Evolutionary conservation across 2,329 filamentous ascomycete species (phyloP).

Genomic region (Pseudomassariella vexata): DNA sequence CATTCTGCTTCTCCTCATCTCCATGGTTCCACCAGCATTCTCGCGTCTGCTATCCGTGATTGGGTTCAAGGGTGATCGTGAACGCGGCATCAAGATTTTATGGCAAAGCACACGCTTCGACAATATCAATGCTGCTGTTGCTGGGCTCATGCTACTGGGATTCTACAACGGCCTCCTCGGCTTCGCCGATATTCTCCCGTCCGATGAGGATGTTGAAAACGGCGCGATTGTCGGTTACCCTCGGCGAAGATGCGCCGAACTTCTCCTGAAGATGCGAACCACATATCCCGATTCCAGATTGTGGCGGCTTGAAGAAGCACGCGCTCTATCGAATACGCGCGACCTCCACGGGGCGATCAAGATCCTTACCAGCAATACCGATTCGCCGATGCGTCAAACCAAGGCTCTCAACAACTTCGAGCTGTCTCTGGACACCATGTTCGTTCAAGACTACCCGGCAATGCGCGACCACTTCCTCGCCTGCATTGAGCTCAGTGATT

Average conservation of each 20-base stretch:
- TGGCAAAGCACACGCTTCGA: conserved; percentile 84
- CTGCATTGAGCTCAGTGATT: conserved; percentile 78
- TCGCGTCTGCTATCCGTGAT: conserved; percentile 81
- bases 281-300: conserved; percentile 78
- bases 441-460: conserved; percentile 67
- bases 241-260: conserved; percentile 53
- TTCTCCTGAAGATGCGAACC: conserved; percentile 68
- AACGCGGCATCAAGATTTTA: conserved; percentile 75
- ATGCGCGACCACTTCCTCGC: conserved; percentile 70
- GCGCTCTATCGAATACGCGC: conserved; percentile 63
- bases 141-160: conserved; percentile 71
- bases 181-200: conserved; percentile 80
- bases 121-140: conserved; percentile 90
- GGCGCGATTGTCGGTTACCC: conserved; percentile 66
- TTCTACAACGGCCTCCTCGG: conserved; percentile 88
- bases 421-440: conserved; percentile 71
- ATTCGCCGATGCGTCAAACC: conserved; percentile 80
- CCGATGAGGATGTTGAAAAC: conserved; percentile 46
- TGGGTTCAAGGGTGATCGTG: conserved; percentile 84
- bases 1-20: conserved; percentile 78
- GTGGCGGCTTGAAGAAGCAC: conserved; percentile 84
- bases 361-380: conserved; percentile 52
- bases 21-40: conserved; percentile 87
- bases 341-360: conserved; percentile 62
- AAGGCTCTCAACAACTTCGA: conserved; percentile 83